Conservation (phyloP, 2,329 filamentous ascomycete genomes). For the Aspergillus alliaceus region DNA sequence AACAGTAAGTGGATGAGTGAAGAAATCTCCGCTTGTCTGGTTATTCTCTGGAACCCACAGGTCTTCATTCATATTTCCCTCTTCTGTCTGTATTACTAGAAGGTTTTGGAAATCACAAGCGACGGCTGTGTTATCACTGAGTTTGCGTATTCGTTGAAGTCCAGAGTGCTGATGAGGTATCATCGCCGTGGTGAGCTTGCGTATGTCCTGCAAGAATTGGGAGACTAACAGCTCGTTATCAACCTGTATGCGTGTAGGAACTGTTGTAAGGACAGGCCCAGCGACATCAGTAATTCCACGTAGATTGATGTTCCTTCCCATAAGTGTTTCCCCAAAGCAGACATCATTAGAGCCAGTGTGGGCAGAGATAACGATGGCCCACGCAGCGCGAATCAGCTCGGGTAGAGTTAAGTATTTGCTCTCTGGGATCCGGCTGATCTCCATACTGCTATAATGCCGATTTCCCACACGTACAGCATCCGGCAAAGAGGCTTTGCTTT, state of each 20-base stretch:
- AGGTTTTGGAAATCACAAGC: constrained; percentile 51
- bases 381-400: constrained; percentile 53
- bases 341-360: constrained; percentile 51
- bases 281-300: constrained; percentile 50
- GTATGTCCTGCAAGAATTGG: constrained; percentile 58
- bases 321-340: constrained; percentile 56
- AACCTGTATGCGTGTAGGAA: constrained; percentile 42
- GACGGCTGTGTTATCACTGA: constrained; percentile 50
- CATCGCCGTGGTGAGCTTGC: constrained; percentile 56
- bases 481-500: constrained; percentile 20
- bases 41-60: constrained; percentile 43
- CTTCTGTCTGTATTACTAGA: constrained; percentile 42
- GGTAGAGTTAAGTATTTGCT: constrained; percentile 44
- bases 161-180: constrained; percentile 67
- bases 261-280: constrained; percentile 42
- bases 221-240: constrained; percentile 36
- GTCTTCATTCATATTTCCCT: constrained; percentile 22
- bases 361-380: constrained; percentile 52
- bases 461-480: constrained; percentile 26
- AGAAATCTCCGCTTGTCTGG: constrained; percentile 58
- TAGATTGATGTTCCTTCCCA: constrained; percentile 55
- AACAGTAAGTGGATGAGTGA: constrained; percentile 63
- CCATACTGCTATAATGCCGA: constrained; percentile 23
- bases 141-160: constrained; percentile 53
- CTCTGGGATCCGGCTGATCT: constrained; percentile 19